Base-by-base conservation (phyloP, 192 early-diverging fungal genomes). In the Haplosporangium gracile region DNA sequence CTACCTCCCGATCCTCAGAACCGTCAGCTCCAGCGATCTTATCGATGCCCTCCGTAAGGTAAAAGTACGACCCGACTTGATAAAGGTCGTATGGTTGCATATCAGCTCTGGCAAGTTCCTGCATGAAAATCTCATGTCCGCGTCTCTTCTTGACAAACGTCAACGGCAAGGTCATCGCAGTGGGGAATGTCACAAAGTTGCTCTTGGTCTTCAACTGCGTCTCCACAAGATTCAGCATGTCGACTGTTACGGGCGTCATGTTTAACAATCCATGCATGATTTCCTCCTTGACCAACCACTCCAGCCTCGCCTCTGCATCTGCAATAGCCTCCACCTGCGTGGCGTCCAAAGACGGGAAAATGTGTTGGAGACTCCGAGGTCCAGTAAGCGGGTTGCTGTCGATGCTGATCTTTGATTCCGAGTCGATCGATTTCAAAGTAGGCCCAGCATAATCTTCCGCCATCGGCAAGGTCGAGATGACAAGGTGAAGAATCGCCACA, bases 251-350 rank as follows among this genome's bases (percentile, higher is more conserved):
- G 13, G 93, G 92, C 9, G 88, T 76, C n/a, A 94, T 84, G 29
- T 91, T 85, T 39, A 96, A 82, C 32, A 96, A 79, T 0, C 91
- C 89, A 81, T 94, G 92, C 90, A 96, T 93, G 29, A 96, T 90
- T 84, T 96, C 95, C 70, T 96, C 93, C 51, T 93, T 93, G n/a
- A 95, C 88, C 1, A 95, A 72, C 89, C 88, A 89, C 26, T 93
- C 90, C 20, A 96, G 79, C 43, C 92, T 84, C 2, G 88, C 78
- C 68, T 90, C 90, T 2, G 93, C 93, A 74, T 93, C 91, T 0
- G 86, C 77, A 22, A 96, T 80, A 1, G 93, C 94, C 42, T 93
- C 92, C 55, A 89, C 79, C 76, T 95, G 94, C 49, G 90, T 70
- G 5, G 79, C n/a, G 11, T 86, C 84, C 60, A 86, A 43, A 18